Base-by-base conservation (phyloP, 441 rosid genomes). In the Hura crepitans region DNA sequence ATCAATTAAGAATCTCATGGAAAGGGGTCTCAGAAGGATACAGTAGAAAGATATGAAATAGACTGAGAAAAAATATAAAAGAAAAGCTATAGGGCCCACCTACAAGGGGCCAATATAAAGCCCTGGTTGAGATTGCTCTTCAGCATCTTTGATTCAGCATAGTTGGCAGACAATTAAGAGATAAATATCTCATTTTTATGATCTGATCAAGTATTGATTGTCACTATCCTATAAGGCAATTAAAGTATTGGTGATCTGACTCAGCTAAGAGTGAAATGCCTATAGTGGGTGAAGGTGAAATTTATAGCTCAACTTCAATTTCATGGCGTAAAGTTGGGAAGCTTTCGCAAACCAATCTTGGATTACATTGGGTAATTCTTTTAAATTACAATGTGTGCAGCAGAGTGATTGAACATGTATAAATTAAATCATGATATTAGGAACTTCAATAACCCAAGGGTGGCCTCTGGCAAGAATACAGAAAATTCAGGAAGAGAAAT, bases 1-100 rank as follows among this genome's bases (percentile, higher is more conserved):
- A 62, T 45, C 49, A 65, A 66, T 69, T 54, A 25, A 55, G 62
- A 65, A 77, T 7, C 69, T 73, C 70, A 7, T 53, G 42, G 65
- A 58, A 13, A 51, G 22, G 25, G 33, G 49, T 62, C n/a, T 37
- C 10, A 37, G 23, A 61, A 37, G 33, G 53, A 61, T 25, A 62
- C 2, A 14, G 42, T 9, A 27, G 9, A 39, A 35, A 39, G 37
- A 0, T 2, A 37, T 17, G 25, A 55, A 30, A 9, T 17, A 12
- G 15, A n/a, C 2, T 33, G 11, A 58, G 12, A 2, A 22, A 31
- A 69, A 17, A 10, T 7, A 50, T 4, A 6, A 14, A 15, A 15
- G 17, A 15, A 7, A 53, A 18, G 1, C 6, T n/a, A 25, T 27
- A 18, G 31, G 30, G 27, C 59, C 69, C 10, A n/a, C n/a, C n/a